phyloP scores from a whole-genome alignment of 192 early-diverging fungal species.

The Kappamyces sp. region DNA sequence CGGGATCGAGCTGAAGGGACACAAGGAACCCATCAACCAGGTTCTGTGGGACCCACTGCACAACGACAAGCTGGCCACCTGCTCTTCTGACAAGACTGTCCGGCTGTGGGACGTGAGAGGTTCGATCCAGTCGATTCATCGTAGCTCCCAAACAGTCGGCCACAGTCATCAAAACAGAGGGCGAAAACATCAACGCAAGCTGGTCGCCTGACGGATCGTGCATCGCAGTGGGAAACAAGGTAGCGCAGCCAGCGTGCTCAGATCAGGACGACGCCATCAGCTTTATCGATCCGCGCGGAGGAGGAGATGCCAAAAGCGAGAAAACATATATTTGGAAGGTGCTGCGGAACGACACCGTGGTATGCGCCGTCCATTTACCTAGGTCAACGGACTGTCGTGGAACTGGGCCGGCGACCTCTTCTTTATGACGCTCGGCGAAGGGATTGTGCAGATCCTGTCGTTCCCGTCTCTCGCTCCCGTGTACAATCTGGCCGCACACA shows the following conservation, averaged over 20 bases:
- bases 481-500: constrained; percentile 60
- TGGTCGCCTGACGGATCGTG: constrained; percentile 73
- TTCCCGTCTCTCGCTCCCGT: constrained; percentile 57
- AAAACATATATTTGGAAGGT: constrained; percentile 39
- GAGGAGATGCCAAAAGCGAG: constrained; percentile 25
- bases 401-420: constrained; percentile 66
- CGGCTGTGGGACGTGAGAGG: constrained; percentile 76
- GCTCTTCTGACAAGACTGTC: constrained; percentile 71
- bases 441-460: constrained; percentile 58
- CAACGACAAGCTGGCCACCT: constrained; percentile 64
- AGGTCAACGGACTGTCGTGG: constrained; percentile 81
- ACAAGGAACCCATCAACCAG: constrained; percentile 74
- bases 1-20: constrained; percentile 63
- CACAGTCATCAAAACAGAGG: constrained; percentile 55
- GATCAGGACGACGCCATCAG: constrained; percentile 63
- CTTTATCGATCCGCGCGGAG: constrained; percentile 66
- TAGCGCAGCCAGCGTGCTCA: constrained; percentile 15
- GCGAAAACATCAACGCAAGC: constrained; percentile 81
- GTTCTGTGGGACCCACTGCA: constrained; percentile 73
- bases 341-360: constrained; percentile 50
- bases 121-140: constrained; percentile 21
- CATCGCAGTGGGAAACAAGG: constrained; percentile 81
- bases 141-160: constrained; percentile 44
- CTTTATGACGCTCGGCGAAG: constrained; percentile 69
- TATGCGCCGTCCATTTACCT: constrained; percentile 2